Evolutionary conservation across 768 basidiomycete genomes (phyloP), one percentile per base, ranked within the genome.

Genomic region (Tylopilus intermedius): DNA sequence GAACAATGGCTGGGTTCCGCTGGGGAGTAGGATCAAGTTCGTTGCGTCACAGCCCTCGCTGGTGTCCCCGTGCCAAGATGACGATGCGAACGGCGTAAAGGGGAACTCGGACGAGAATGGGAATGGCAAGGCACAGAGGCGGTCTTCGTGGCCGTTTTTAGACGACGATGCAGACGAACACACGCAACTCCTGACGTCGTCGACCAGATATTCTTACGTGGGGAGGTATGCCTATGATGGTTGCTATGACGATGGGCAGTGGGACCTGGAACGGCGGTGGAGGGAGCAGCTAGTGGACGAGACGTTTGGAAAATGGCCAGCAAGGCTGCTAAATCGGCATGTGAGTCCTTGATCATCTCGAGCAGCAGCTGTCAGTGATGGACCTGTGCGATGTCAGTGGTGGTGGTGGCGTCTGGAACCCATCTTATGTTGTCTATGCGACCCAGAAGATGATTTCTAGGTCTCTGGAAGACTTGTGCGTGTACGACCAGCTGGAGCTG

Each of bases 321-420:
- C 69, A 59, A 77, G 88, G 62, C 62, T 86, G 53, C 59, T 86
- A n/a, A 90, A 89, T 69, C 71, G 72, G 58, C 81, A 82, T 68
- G 88, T 90, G 67, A 58, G 84, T 75, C 7, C 30, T 44, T 5
- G 26, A 7, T 22, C 9, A 15, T 7, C 30, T 35, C 13, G 32
- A 49, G 46, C 29, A 18, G 35, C 26, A 13, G 15, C 1, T 9
- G 24, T 53, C 35, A 2, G 21, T 48, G 21, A 49, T 35, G 21
- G n/a, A 41, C 11, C 15, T 14, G 52, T 49, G 48, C 49, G 45
- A 47, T 35, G 30, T 14, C 57, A 90, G 89, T 90, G 89, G 88
- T 92, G 90, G 89, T 82, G 84, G 84, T 86, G 84, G 86, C 79
- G 81, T 49, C 47, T 86, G 1, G 80, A 86, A 58, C 80, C 83